A percentile compares a stretch with the other conserved stretches of the same genome.
Evolutionary conservation across 306 rosid genomes (phyloP).

Genomic region (Trifolium repens): DNA sequence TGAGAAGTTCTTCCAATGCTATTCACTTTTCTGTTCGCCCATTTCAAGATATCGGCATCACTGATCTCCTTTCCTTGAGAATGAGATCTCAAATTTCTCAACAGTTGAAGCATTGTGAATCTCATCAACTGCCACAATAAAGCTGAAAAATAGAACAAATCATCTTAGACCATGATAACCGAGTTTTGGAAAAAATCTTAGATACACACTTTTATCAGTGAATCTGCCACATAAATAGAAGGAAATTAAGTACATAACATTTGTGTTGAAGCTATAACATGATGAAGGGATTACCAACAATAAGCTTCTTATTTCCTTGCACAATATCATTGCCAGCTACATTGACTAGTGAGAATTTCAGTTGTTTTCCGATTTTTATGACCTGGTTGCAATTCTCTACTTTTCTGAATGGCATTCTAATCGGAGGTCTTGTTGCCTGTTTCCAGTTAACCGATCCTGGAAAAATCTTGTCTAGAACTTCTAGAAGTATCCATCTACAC

Average conservation of each 20-base stretch:
- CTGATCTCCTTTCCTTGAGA: constrained; percentile 89
- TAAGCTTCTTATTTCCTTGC: constrained; percentile 98
- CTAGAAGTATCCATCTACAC: constrained; percentile 84
- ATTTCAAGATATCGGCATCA: constrained; percentile 83
- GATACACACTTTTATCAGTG: not conserved
- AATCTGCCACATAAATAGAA: not conserved
- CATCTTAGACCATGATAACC: constrained; percentile 17
- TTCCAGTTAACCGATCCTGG: constrained; percentile 90
- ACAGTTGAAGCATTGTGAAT: constrained; percentile 83
- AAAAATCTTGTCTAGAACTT: constrained; percentile 90
- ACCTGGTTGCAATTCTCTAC: constrained; percentile 98
- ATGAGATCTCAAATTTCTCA: constrained; percentile 81
- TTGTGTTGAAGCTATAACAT: constrained; percentile 24
- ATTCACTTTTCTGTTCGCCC: constrained; percentile 87
- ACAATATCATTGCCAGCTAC: constrained; percentile 93
- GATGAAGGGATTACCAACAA: constrained; percentile 71
- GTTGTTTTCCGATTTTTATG: constrained; percentile 68
- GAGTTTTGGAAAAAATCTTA: not conserved
- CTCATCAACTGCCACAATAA: constrained; percentile 97
- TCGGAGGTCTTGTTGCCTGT: constrained; percentile 95
- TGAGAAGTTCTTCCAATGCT: constrained; percentile 78
- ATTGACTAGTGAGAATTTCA: constrained; percentile 86
- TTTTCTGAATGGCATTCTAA: constrained; percentile 94
- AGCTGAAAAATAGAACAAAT: constrained; percentile 60
- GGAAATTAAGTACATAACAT: not conserved